Percentiles rank a stretch among this genome's conserved stretches.
Conservation (phyloP, 2,329 filamentous ascomycete genomes). For the Chalara sp. region DNA sequence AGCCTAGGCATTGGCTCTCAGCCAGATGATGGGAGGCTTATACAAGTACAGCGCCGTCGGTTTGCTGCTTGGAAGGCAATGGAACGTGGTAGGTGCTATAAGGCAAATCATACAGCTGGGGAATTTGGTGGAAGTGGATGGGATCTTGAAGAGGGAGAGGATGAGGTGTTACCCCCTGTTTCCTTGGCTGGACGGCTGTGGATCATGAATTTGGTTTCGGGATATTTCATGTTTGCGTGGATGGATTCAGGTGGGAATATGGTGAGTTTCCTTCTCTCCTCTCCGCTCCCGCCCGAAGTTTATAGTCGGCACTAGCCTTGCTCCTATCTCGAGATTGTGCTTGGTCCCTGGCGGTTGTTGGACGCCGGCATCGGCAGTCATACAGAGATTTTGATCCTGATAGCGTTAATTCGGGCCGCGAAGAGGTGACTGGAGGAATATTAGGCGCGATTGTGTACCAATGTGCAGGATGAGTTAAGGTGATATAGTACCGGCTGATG, state of each 20-base stretch:
- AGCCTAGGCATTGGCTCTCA: slow-evolving; percentile 10
- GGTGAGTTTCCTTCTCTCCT: slow-evolving; percentile 8
- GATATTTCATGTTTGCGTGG: slow-evolving; percentile 15
- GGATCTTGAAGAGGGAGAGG: slow-evolving; percentile 6
- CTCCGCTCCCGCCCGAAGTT: slow-evolving; percentile 1
- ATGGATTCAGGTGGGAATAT: slow-evolving; percentile 14
- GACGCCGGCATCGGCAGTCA: background rate
- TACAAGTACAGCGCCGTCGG: slow-evolving; percentile 13
- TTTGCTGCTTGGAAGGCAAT: slow-evolving; percentile 13
- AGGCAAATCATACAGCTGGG: slow-evolving; percentile 13
- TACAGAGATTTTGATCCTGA: slow-evolving; percentile 10
- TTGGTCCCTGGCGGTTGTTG: slow-evolving; percentile 1
- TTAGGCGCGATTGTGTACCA: slow-evolving; percentile 3
- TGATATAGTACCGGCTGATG: background rate
- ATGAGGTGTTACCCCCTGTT: slow-evolving; percentile 1
- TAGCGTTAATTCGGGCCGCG: slow-evolving; percentile 8
- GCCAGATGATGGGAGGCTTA: slow-evolving; percentile 15
- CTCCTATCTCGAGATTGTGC: slow-evolving; percentile 9
- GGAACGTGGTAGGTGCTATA: slow-evolving; percentile 2
- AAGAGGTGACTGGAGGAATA: slow-evolving; percentile 10
- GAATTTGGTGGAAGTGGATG: slow-evolving; percentile 11
- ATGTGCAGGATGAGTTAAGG: slow-evolving; percentile 1
- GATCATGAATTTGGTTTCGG: slow-evolving; percentile 3
- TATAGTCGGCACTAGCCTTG: slow-evolving; percentile 4
- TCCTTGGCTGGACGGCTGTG: background rate